A percentile compares a stretch with the other conserved stretches of the same genome.
Conservation (phyloP, 2,329 filamentous ascomycete genomes). For the Aspergillus neoniger region DNA sequence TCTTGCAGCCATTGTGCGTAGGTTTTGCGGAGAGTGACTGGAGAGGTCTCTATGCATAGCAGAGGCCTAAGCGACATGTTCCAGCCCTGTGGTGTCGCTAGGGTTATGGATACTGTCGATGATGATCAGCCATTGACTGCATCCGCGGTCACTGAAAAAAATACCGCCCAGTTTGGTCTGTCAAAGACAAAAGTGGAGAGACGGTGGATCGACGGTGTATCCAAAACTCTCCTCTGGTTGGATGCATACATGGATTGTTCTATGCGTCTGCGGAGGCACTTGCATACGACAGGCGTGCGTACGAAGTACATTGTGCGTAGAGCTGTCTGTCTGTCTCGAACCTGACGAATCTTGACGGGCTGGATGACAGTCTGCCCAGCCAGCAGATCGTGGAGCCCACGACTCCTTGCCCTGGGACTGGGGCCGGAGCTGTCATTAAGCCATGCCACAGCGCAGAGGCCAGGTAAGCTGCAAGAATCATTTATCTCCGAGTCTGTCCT, state of each 20-base stretch:
- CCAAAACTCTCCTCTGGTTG: constrained; percentile 17
- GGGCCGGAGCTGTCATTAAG: constrained; percentile 11
- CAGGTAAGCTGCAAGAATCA: constrained; percentile 6
- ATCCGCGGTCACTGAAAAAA: constrained; percentile 9
- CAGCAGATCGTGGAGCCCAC: constrained; percentile 14
- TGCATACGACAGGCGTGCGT: constrained; percentile 3
- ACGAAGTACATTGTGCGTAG: background rate
- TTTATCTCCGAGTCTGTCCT: constrained; percentile 2
- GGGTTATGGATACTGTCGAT: constrained; percentile 5
- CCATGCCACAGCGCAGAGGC: constrained; percentile 5
- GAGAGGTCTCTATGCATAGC: background rate
- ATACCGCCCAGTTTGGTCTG: constrained; percentile 10
- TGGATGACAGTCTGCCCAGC: constrained; percentile 6
- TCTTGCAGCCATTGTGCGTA: background rate
- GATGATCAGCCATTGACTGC: constrained; percentile 16
- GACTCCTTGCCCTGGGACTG: constrained; percentile 4
- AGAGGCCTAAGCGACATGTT: constrained; percentile 8
- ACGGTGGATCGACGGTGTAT: constrained; percentile 20
- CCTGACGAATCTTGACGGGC: background rate
- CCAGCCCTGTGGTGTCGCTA: constrained; percentile 17
- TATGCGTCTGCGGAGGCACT: constrained; percentile 6
- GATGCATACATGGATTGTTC: constrained; percentile 9
- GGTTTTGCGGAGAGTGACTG: constrained; percentile 1
- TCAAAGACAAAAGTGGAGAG: constrained; percentile 7
- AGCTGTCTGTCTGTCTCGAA: background rate